These are phyloP conservation scores for Kluyveromyces siamensis DNA, from an alignment of 805 yeast genomes.

Conservation along the genomic window DNA sequence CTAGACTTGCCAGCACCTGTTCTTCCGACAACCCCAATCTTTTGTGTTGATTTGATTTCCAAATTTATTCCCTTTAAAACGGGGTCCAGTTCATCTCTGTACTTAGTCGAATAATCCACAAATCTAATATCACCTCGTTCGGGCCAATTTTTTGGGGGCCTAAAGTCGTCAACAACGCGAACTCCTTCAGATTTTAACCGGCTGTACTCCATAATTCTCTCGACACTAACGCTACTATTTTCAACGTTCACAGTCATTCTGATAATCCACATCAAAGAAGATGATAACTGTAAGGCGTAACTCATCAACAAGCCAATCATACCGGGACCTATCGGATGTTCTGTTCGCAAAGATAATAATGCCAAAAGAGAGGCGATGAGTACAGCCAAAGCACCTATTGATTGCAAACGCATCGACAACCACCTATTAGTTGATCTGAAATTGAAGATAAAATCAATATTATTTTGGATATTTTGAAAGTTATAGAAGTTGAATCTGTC, in stretches of 20 bases:
- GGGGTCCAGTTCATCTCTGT: slow-evolving; percentile 49
- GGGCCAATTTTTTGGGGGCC: slow-evolving; percentile 49
- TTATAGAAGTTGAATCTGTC: slow-evolving; percentile 53
- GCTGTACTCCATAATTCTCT: slow-evolving; percentile 55
- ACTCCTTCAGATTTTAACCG: slow-evolving; percentile 38
- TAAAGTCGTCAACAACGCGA: slow-evolving; percentile 35
- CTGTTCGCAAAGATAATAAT: slow-evolving; percentile 30
- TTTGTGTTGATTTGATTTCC: slow-evolving; percentile 44
- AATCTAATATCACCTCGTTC: slow-evolving; percentile 40
- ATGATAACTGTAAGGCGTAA: slow-evolving; percentile 50
- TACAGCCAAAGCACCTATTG: slow-evolving; percentile 49
- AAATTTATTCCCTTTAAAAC: slow-evolving; percentile 43
- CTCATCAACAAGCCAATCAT: slow-evolving; percentile 58
- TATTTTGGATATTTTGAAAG: slow-evolving; percentile 39
- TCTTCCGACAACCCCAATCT: slow-evolving; percentile 67
- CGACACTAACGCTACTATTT: slow-evolving; percentile 55
- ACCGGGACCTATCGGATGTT: slow-evolving; percentile 43
- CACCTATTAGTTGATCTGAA: slow-evolving; percentile 53
- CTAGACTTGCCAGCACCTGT: slow-evolving; percentile 74
- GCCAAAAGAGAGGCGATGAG: slow-evolving; percentile 43
- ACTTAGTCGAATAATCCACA: slow-evolving; percentile 46
- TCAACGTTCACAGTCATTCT: slow-evolving; percentile 57
- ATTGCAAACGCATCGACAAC: slow-evolving; percentile 53
- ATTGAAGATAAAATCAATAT: slow-evolving; percentile 39
- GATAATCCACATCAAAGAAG: slow-evolving; percentile 46